Conservation (phyloP, 441 rosid genomes). For the Populus hybrid region DNA sequence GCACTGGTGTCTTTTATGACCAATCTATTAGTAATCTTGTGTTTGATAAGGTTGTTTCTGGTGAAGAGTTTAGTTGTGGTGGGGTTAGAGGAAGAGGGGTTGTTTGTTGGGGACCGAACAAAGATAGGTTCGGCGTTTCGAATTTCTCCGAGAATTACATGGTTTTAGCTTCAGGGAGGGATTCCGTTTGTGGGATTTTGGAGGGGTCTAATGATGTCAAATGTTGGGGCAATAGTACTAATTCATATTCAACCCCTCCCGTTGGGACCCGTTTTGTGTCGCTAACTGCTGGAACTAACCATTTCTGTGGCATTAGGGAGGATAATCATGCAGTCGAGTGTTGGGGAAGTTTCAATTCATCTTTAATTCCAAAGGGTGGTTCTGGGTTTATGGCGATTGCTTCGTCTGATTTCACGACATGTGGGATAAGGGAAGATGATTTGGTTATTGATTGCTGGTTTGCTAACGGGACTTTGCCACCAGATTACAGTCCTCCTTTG, state of each 20-base stretch:
- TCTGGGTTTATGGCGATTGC: constrained; percentile 82
- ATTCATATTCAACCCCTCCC: constrained; percentile 23
- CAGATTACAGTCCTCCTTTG: too few relatives aligned
- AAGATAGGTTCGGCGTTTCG: constrained; percentile 44
- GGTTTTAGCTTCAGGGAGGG: constrained; percentile 58
- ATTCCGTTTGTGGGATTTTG: constrained; percentile 60
- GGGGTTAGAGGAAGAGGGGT: constrained; percentile 51
- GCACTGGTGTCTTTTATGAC: constrained; percentile 34
- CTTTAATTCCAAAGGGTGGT: constrained; percentile 54
- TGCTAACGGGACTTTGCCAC: constrained; percentile 37
- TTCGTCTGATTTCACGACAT: constrained; percentile 71
- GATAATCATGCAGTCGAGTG: constrained; percentile 82
- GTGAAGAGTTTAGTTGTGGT: constrained; percentile 29
- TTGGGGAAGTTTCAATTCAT: constrained; percentile 76
- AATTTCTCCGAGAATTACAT: constrained; percentile 36
- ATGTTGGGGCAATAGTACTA: constrained; percentile 61
- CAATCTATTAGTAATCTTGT: constrained; percentile 46
- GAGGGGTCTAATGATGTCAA: constrained; percentile 44
- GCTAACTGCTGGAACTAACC: constrained; percentile 63
- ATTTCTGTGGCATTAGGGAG: constrained; percentile 80
- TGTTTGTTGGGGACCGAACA: constrained; percentile 81
- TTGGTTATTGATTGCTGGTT: constrained; percentile 88
- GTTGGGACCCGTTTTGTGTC: constrained; percentile 45
- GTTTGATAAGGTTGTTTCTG: constrained; percentile 61
- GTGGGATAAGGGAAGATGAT: constrained; percentile 67